Base-by-base conservation (phyloP, 768 basidiomycete genomes). In the Trichaptum fuscoviolaceum region DNA sequence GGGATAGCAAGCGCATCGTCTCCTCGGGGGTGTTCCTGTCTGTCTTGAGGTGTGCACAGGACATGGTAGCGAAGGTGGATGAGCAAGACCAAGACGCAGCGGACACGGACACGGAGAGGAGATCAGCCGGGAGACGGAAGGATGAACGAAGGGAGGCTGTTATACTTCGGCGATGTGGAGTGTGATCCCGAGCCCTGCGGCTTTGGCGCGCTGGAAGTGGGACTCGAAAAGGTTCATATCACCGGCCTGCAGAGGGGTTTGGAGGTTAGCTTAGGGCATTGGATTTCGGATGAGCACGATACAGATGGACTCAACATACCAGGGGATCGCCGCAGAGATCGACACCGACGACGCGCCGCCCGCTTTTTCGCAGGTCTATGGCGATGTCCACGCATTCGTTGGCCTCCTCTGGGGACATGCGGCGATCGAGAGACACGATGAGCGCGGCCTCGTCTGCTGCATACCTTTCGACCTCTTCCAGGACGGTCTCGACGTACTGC, bases 161-260 rank as follows among this genome's bases (percentile, higher is more conserved):
- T n/a, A 62, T 67, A 89, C 91, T 83, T 95, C 93, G 1, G 93
- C 91, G 63, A 94, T 88, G 74, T 95, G 93, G 42, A 94, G 73
- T 0, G 93, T 95, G n/a, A 93, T 70, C 1, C 87, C 83, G 8
- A 95, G 74, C 0, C 90, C 91, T 0, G 83, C 86, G 42, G 73
- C 78, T 65, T 83, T 86, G 0, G 84, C 91, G 60, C 78, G 75
- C 12, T 73, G 75, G 70, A 93, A 85, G 67, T 84, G 79, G 25
- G 77, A 76, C 20, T 74, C 78, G 67, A 90, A 87, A 1, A 71
- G 69, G 4, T 76, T 72, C 73, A 90, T 82, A 69, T 87, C 79
- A 0, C 91, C 89, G 15, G 81, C 84, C 82, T 82, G 65, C 8
- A 15, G 7, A 7, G 30, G 58, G 69, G 59, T 20, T 2, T 4